Evolutionary conservation across 345 rosid genomes (phyloP).

Genomic region (Sapria himalayana): DNA sequence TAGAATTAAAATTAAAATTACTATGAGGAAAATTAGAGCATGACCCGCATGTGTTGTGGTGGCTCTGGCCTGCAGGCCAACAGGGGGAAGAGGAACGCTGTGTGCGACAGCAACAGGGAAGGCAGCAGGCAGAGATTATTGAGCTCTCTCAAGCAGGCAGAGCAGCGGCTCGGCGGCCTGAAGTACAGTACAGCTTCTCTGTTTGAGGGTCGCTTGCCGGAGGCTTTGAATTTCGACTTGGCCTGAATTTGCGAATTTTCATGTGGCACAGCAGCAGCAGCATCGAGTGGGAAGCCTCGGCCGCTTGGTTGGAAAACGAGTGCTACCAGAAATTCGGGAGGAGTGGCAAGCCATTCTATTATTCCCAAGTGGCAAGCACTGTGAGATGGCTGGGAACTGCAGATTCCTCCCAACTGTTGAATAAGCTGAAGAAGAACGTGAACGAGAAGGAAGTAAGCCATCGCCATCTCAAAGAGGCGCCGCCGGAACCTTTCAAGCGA

Average conservation of each 20-base stretch:
- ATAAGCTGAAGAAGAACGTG: no score
- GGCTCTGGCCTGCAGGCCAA: no score
- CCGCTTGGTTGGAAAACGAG: slow-evolving; percentile 47
- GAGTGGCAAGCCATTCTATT: slow-evolving; percentile 69
- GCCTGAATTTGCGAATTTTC: no score
- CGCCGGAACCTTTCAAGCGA: no score
- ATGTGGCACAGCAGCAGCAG: no score
- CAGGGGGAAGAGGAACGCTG: slow-evolving; percentile 38
- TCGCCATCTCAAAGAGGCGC: no score
- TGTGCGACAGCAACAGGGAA: slow-evolving; percentile 44
- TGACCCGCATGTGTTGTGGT: no score
- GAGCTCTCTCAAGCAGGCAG: slow-evolving; percentile 33
- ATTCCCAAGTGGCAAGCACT: slow-evolving; percentile 66
- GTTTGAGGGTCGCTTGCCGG: background rate
- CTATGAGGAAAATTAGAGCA: no score
- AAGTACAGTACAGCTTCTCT: slow-evolving; percentile 12
- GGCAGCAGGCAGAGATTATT: slow-evolving; percentile 50
- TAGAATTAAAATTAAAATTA: no score
- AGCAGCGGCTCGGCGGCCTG: slow-evolving; percentile 25
- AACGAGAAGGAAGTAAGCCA: no score
- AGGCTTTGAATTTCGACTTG: no score
- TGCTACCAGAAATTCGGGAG: slow-evolving; percentile 63
- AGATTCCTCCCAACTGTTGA: slow-evolving; percentile 19
- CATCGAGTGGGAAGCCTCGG: slow-evolving; percentile 27
- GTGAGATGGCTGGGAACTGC: slow-evolving; percentile 56